Conservation (phyloP, 768 basidiomycete species). For the Boletellus ananiceps region DNA sequence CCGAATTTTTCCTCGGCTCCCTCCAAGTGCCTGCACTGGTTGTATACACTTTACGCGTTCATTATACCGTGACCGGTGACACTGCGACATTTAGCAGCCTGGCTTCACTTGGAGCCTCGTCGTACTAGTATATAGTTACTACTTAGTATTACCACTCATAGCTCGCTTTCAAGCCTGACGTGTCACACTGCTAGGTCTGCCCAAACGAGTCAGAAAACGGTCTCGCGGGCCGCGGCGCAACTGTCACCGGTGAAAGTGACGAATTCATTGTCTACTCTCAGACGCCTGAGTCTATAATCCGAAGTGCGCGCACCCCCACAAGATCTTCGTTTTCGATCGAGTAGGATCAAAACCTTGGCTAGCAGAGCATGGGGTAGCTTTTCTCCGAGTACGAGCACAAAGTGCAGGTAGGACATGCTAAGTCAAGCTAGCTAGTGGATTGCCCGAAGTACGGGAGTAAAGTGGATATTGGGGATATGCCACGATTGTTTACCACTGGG, state of each 20-base stretch:
- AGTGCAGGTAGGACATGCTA: conserved; percentile 42
- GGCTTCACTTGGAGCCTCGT: too few relatives aligned
- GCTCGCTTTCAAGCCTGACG: too few relatives aligned
- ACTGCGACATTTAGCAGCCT: too few relatives aligned
- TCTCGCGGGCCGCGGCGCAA: too few relatives aligned
- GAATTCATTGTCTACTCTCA: conserved; percentile 6
- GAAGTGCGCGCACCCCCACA: conserved; percentile 18
- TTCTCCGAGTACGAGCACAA: conserved; percentile 67
- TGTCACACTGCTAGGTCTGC: too few relatives aligned
- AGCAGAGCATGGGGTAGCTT: conserved; percentile 47
- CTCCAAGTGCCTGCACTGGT: too few relatives aligned
- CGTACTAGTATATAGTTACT: too few relatives aligned
- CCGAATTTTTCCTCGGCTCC: too few relatives aligned
- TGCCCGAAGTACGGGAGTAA: conserved; percentile 75
- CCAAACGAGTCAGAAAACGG: too few relatives aligned
- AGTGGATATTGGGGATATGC: conserved; percentile 52
- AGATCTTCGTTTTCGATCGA: conserved; percentile 60
- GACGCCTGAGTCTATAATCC: conserved; percentile 27
- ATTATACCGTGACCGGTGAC: too few relatives aligned
- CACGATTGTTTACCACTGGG: conserved; percentile 33
- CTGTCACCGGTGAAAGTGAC: not conserved
- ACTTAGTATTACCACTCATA: too few relatives aligned
- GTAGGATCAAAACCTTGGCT: conserved; percentile 52
- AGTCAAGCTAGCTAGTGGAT: conserved; percentile 59
- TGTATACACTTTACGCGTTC: too few relatives aligned